Evolutionary conservation across 2,329 filamentous ascomycete species (phyloP).

Genomic region (Pseudogymnoascus verrucosus): DNA sequence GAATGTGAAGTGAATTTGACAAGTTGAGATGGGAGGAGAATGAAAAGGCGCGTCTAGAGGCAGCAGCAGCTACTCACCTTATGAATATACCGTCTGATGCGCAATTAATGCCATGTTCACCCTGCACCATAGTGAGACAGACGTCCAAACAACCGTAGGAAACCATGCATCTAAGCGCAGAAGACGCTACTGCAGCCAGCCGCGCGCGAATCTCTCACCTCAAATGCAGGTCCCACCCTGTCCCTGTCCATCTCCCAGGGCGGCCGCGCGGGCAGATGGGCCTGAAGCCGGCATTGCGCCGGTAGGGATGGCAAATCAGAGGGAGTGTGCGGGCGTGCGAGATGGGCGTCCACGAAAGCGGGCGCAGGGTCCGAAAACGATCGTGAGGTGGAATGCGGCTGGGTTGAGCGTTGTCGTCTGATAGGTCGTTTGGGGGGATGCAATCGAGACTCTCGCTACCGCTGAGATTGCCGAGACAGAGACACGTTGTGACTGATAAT

Average conservation of each 20-base stretch:
- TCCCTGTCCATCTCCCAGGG: neutral
- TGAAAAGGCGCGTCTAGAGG: neutral
- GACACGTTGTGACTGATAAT: neutral
- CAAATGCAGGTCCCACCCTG: neutral
- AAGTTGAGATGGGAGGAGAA: neutral
- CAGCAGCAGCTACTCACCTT: slow-evolving; percentile 4
- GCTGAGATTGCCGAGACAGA: slow-evolving; percentile 2
- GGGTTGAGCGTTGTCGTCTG: neutral
- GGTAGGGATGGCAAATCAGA: neutral
- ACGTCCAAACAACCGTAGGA: slow-evolving; percentile 3
- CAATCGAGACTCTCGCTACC: slow-evolving; percentile 6
- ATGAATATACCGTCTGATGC: neutral
- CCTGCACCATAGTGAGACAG: neutral
- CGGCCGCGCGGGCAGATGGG: slow-evolving; percentile 52
- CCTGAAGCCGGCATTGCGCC: slow-evolving; percentile 74
- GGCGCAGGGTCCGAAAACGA: slow-evolving; percentile 3
- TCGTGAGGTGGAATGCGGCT: slow-evolving; percentile 1
- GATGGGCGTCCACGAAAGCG: neutral
- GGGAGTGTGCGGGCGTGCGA: neutral
- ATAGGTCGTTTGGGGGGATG: slow-evolving; percentile 1
- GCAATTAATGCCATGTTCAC: neutral
- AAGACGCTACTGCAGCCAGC: neutral
- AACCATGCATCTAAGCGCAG: slow-evolving; percentile 3
- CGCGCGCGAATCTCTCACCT: neutral
- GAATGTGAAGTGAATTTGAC: neutral